Evolutionary conservation across 768 basidiomycete species (phyloP).

Genomic region (Termitomyces sp.): DNA sequence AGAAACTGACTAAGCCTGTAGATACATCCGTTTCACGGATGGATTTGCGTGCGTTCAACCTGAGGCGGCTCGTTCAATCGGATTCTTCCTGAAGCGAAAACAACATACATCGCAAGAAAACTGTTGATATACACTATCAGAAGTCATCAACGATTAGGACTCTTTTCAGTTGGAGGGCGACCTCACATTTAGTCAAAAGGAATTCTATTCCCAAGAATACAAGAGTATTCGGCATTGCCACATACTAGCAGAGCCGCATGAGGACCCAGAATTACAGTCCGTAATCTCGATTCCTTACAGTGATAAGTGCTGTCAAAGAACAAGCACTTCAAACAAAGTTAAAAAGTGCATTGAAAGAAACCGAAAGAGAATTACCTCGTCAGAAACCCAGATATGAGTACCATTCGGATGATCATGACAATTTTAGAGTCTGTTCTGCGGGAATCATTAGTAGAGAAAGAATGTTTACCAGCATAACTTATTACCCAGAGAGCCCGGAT

Average conservation of each 20-base stretch:
- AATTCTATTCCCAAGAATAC: slow-evolving; percentile 20
- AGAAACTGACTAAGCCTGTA: slow-evolving; percentile 6
- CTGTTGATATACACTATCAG: slow-evolving; percentile 28
- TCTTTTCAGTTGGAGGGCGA: neutral
- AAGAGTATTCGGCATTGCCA: slow-evolving; percentile 16
- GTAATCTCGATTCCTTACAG: slow-evolving; percentile 5
- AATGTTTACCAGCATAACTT: neutral
- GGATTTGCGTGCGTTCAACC: slow-evolving; percentile 22
- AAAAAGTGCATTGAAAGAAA: neutral
- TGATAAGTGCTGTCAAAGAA: slow-evolving; percentile 19
- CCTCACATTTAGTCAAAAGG: slow-evolving; percentile 20
- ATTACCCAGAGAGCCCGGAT: slow-evolving; percentile 18
- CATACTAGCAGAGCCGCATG: slow-evolving; percentile 9
- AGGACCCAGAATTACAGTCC: neutral
- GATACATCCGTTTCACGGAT: slow-evolving; percentile 13
- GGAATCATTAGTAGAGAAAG: neutral
- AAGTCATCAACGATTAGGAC: neutral
- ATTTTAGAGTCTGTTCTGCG: slow-evolving; percentile 20
- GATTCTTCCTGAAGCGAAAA: neutral
- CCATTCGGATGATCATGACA: slow-evolving; percentile 18
- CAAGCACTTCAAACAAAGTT: slow-evolving; percentile 7
- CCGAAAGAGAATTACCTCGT: slow-evolving; percentile 11
- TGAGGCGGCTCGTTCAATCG: neutral
- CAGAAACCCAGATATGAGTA: slow-evolving; percentile 19
- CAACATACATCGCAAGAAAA: slow-evolving; percentile 26